These are phyloP conservation scores for Lactarius quietus DNA, from an alignment of 768 basidiomycete genomes.

Conservation along the genomic window DNA sequence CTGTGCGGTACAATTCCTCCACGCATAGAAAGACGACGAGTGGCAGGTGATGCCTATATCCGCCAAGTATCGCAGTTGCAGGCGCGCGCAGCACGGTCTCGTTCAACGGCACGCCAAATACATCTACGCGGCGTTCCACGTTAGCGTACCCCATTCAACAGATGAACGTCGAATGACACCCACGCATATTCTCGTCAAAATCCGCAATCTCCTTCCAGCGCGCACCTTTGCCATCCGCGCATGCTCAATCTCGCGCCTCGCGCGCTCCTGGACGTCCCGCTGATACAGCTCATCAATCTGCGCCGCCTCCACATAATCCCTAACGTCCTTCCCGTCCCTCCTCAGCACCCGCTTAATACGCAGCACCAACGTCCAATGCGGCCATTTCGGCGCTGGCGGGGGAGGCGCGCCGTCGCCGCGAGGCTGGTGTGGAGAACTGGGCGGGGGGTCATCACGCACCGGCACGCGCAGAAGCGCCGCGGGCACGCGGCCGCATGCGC, in stretches of 20 bases:
- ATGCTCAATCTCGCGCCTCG: constrained; percentile 17
- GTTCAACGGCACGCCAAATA: constrained; percentile 38
- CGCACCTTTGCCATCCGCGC: constrained; percentile 16
- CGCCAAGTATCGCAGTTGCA: constrained; percentile 35
- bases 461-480: background rate
- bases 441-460: constrained; percentile 9
- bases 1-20: constrained; percentile 47
- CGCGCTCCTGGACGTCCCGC: constrained; percentile 21
- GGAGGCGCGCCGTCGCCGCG: constrained; percentile 14
- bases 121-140: too few species aligned
- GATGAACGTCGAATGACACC: background rate
- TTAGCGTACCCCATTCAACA: too few species aligned
- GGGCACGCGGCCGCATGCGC: constrained; percentile 19
- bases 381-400: constrained; percentile 19
- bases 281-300: constrained; percentile 18
- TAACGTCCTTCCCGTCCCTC: constrained; percentile 18
- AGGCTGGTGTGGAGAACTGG: constrained; percentile 20
- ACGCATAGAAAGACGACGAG: constrained; percentile 40
- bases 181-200: constrained; percentile 6
- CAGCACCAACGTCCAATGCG: constrained; percentile 17
- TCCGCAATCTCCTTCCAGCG: constrained; percentile 4
- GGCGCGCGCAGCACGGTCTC: constrained; percentile 36
- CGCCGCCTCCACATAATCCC: constrained; percentile 20
- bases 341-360: constrained; percentile 20
- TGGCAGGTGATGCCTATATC: constrained; percentile 39